Percentiles rank a stretch among this genome's conserved stretches.
phyloP scores from a whole-genome alignment of 2,329 filamentous ascomycete genomes.

The Periglandula ipomoeae region DNA sequence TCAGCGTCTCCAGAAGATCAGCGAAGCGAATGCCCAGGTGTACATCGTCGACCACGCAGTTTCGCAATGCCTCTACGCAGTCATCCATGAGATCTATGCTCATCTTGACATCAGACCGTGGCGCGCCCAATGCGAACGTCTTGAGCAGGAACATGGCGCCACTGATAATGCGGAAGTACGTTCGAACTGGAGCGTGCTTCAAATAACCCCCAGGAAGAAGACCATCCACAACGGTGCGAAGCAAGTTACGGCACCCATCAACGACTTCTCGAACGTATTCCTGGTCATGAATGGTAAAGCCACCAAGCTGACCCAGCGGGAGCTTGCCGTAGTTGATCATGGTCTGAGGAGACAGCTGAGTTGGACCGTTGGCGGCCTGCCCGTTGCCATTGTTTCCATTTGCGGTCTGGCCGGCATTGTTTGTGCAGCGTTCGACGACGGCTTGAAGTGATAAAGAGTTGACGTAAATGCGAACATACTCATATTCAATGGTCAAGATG shows the following conservation, averaged over 20 bases:
- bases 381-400: conserved; percentile 24
- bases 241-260: conserved; percentile 66
- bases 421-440: conserved; percentile 86
- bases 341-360: conserved; percentile 49
- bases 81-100: conserved; percentile 68
- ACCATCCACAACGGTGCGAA: conserved; percentile 68
- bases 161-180: conserved; percentile 79
- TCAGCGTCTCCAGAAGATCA: conserved; percentile 71
- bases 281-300: conserved; percentile 57
- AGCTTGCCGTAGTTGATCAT: conserved; percentile 57
- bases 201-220: conserved; percentile 66
- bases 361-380: conserved; percentile 16
- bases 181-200: conserved; percentile 73
- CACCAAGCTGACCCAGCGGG: conserved; percentile 53
- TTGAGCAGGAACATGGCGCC: conserved; percentile 79
- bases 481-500: conserved; percentile 88
- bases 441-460: conserved; percentile 92
- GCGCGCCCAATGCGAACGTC: conserved; percentile 73
- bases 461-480: conserved; percentile 89
- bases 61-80: conserved; percentile 64
- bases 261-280: conserved; percentile 70
- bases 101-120: conserved; percentile 66
- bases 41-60: conserved; percentile 75
- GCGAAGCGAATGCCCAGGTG: conserved; percentile 79
- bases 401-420: conserved; percentile 49